Evolutionary conservation across 352 stramenopile species (phyloP), one percentile per base, ranked within the genome.

Genomic region (Phytophthora brassicae): DNA sequence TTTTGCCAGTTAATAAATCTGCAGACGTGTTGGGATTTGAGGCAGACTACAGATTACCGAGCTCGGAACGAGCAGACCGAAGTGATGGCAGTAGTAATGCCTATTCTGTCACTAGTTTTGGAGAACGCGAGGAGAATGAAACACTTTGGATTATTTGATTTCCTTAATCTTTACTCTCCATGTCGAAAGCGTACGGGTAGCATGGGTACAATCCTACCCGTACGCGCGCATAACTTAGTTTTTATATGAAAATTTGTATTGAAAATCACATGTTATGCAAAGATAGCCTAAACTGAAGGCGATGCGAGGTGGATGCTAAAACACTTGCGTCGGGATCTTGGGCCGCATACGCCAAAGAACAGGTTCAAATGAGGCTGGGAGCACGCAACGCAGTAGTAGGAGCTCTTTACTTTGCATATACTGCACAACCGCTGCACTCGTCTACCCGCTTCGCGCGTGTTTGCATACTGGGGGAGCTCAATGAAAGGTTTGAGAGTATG

Each of bases 251-350:
- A 6, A 12, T 38, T 41, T 41, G 35, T 41, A 41, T 41, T 41
- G 31, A 38, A 12, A 38, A 38, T 16, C 31, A 41, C 13, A 3
- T 41, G 35, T 14, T 3, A 33, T 48, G n/a, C 20, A 47, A 47
- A 48, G 23, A 48, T 35, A 48, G 11, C 20, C 38, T 26, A 36
- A 51, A 51, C 24, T 38, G 24, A 51, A 38, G 44, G 14, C 23
- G 14, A 38, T 24, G 16, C 9, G 2, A 38, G 5, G 8, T 51
- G 44, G 6, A 23, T 38, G 24, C 44, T 51, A 16, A 41, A 20
- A 16, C 35, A 41, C 16, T 17, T 20, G 35, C 35, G 35, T 41
- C 14, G 35, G 1, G 35, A 41, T 41, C 35, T 41, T 38, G 44
- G 44, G 5, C 44, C 44, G 24, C 44, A 39, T 20, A 41, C 35